Evolutionary conservation across 495 filamentous ascomycete species (phyloP).

Genomic region (Aspergillus baeticus): DNA sequence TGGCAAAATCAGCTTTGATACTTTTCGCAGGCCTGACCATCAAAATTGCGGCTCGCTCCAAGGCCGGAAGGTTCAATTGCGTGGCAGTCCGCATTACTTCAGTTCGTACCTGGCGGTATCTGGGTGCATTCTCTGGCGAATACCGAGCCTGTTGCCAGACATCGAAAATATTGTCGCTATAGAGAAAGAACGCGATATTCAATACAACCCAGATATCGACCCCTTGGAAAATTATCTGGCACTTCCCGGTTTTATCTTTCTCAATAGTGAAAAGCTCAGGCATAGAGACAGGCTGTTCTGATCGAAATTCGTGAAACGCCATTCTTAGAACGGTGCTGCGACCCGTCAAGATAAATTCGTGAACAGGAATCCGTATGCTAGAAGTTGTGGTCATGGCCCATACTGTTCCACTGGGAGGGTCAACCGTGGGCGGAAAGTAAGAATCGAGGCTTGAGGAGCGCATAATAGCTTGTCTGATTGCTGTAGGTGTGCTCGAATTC

Average conservation of each 20-base stretch:
- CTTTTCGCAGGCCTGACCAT: conserved; percentile 63
- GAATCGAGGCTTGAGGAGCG: conserved; percentile 56
- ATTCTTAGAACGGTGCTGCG: conserved; percentile 68
- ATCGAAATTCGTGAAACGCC: conserved; percentile 54
- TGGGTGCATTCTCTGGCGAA: conserved; percentile 56
- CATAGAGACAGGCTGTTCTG: conserved; percentile 40
- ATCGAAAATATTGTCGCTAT: conserved; percentile 77
- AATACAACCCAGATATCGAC: conserved; percentile 73
- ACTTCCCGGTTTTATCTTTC: conserved; percentile 45
- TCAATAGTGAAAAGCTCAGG: conserved; percentile 62
- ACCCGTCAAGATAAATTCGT: conserved; percentile 73
- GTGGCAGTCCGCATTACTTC: conserved; percentile 81
- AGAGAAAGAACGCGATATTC: conserved; percentile 76
- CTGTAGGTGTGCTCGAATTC: conserved; percentile 22
- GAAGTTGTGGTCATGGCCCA: conserved; percentile 58
- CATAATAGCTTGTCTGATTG: conserved; percentile 46
- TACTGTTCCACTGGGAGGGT: conserved; percentile 33
- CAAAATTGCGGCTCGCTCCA: conserved; percentile 74
- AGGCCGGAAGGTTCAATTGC: conserved; percentile 59
- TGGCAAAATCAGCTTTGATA: conserved; percentile 65
- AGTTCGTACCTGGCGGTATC: conserved; percentile 73
- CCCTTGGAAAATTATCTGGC: conserved; percentile 58
- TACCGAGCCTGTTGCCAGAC: conserved; percentile 75
- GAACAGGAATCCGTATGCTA: conserved; percentile 71
- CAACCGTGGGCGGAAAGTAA: conserved; percentile 39